Base-by-base conservation (phyloP, 106 monocot genomes). In the Dioscorea alata region DNA sequence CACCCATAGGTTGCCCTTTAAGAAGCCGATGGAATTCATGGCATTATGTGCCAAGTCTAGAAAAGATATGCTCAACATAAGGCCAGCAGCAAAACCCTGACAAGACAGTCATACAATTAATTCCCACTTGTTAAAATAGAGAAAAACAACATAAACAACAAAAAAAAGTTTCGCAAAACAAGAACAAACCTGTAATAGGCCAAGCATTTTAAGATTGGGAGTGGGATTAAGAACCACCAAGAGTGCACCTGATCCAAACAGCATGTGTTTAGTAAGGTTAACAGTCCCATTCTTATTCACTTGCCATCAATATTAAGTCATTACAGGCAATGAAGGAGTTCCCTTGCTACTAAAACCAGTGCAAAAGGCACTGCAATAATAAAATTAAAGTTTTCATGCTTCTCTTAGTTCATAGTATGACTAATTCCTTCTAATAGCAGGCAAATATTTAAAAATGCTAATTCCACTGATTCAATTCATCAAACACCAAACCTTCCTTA, bases 11-110 rank as follows among this genome's bases (percentile, higher is more conserved):
- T 99, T 99, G 10, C 85, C 99, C 77, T 90, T 99, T 53, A 99
- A 76, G 83, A 99, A 99, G 13, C 99, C 99, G 75, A 99, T 85
- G 68, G 85, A 85, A 71, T 90, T 99, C 48, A 99, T 16, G 51
- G 99, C 99, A 84, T 99, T 99, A 73, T 99, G 93, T 53, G 92
- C 80, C 85, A 99, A 82, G 81, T 99, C 93, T 16, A 99, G 72
- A 72, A 99, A 99, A 13, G 99, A 99, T 78, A 99, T 93, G 77
- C 93, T 90, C 81, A 99, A 68, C 99, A 99, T 99, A 53, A 99
- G 85, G 8, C 99, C 99, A 75, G 99, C 87, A 64, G 99, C 99
- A 86, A 99, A 99, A 34, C 99, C 99, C 99, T 93, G 75, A 69
- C 57, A 6, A 14, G 20, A 56, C 74, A 33, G 28, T 59, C 49